Conservation (phyloP, 2,329 filamentous ascomycete genomes). For the Metarhizium robertsii region DNA sequence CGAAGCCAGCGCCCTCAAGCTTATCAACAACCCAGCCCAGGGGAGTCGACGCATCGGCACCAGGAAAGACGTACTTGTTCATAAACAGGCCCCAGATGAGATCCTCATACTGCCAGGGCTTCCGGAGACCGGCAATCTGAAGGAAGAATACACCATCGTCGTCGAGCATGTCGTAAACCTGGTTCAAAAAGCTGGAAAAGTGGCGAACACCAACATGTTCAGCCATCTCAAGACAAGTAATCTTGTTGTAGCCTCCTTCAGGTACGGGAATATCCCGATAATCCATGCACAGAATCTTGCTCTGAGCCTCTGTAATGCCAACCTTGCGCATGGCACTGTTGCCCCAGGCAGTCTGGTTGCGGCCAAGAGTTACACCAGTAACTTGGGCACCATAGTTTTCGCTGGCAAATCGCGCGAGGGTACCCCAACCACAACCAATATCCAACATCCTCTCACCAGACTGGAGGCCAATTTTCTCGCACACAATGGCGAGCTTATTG, state of each 20-base stretch:
- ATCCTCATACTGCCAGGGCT: constrained; percentile 96
- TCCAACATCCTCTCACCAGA: constrained; percentile 78
- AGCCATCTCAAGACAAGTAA: constrained; percentile 96
- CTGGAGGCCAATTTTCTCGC: constrained; percentile 86
- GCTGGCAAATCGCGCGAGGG: constrained; percentile 84
- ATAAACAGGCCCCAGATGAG: constrained; percentile 97
- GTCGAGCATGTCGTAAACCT: constrained; percentile 91
- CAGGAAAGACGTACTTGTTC: constrained; percentile 99
- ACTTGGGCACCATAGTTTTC: constrained; percentile 81
- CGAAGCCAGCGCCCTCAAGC: constrained; percentile 62
- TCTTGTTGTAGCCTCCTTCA: constrained; percentile 69
- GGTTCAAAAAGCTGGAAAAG: constrained; percentile 69
- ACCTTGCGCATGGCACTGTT: constrained; percentile 79
- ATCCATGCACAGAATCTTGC: constrained; percentile 88
- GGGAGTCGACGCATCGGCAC: constrained; percentile 89
- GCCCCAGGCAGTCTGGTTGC: constrained; percentile 95
- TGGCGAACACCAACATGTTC: constrained; percentile 96
- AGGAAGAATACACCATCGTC: constrained; percentile 95
- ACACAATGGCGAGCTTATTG: constrained; percentile 92
- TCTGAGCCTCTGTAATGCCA: constrained; percentile 79
- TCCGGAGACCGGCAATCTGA: constrained; percentile 88
- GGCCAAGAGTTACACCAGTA: constrained; percentile 86
- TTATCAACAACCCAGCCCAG: constrained; percentile 79
- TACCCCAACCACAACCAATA: constrained; percentile 97
- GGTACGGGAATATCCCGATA: constrained; percentile 89